Evolutionary conservation across 495 filamentous ascomycete genomes (phyloP).

Genomic region (Cryomyces minteri): DNA sequence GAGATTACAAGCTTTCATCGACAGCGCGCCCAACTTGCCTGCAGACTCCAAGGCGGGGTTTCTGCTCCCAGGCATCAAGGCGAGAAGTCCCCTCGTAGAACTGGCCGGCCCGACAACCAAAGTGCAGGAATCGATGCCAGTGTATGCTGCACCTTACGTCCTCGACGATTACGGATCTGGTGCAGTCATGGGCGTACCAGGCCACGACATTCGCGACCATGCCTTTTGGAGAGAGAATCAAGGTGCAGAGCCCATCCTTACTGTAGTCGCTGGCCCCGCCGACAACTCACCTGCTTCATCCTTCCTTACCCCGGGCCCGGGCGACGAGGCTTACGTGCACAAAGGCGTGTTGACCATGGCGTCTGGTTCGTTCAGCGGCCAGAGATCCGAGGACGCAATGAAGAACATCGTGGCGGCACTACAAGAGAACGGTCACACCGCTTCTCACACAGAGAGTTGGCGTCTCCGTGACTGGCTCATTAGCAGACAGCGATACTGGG

Average conservation of each 20-base stretch:
- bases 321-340: conserved; percentile 25
- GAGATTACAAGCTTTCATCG: conserved; percentile 46
- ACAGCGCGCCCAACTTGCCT: conserved; percentile 38
- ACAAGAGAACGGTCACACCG: conserved; percentile 27
- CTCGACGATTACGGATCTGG: conserved; percentile 73
- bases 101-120: conserved; percentile 31
- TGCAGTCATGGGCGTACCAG: conserved; percentile 84
- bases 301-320: not conserved
- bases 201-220: conserved; percentile 60
- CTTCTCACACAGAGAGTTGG: conserved; percentile 47
- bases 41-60: conserved; percentile 62
- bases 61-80: conserved; percentile 37
- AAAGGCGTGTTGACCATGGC: conserved; percentile 27
- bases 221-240: conserved; percentile 61
- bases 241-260: conserved; percentile 7
- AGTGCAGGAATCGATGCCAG: conserved; percentile 37
- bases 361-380: conserved; percentile 30
- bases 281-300: not conserved
- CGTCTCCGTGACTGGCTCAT: conserved; percentile 74
- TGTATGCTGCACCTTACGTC: conserved; percentile 78
- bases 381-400: conserved; percentile 41
- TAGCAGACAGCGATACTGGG: conserved; percentile 81
- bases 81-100: conserved; percentile 39
- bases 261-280: not conserved
- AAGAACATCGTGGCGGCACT: conserved; percentile 42